Percentiles rank a stretch among this genome's conserved stretches.
Conservation (phyloP, 169 alveolate genomes). For the Eimeria acervulina region DNA sequence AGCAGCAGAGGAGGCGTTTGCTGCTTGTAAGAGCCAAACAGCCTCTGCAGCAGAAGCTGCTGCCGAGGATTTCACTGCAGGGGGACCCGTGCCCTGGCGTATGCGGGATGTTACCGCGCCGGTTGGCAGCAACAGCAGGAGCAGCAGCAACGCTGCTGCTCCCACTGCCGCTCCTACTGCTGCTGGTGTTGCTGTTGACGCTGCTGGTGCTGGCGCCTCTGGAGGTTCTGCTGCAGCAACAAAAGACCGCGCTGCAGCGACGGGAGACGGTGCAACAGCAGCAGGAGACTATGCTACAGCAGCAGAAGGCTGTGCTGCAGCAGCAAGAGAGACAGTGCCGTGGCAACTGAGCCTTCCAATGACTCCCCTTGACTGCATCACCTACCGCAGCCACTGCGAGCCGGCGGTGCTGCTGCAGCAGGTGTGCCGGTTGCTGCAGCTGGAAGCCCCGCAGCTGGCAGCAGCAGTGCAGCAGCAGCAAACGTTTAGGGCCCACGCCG, state of each 20-base stretch:
- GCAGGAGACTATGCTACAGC: background rate
- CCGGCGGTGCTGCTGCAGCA: slow-evolving; percentile 61
- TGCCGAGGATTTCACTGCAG: background rate
- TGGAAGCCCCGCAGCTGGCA: slow-evolving; percentile 49
- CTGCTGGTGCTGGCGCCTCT: background rate
- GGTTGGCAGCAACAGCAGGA: background rate
- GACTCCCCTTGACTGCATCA: slow-evolving; percentile 46
- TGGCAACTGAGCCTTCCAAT: background rate
- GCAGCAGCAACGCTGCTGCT: background rate
- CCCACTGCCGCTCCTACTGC: background rate
- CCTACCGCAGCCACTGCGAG: slow-evolving; percentile 28
- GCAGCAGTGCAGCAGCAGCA: slow-evolving; percentile 36
- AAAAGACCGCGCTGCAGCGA: background rate
- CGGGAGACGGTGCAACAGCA: background rate
- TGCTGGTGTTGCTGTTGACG: background rate
- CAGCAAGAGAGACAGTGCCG: background rate
- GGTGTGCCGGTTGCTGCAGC: slow-evolving; percentile 63
- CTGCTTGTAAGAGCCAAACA: background rate
- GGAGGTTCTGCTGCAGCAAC: background rate
- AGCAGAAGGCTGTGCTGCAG: background rate
- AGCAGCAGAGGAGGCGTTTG: background rate
- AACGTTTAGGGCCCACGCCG: background rate
- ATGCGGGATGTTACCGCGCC: background rate
- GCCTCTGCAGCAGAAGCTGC: background rate
- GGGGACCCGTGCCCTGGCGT: slow-evolving; percentile 6